phyloP scores from a whole-genome alignment of 768 basidiomycete genomes.

The Collybia nuda region DNA sequence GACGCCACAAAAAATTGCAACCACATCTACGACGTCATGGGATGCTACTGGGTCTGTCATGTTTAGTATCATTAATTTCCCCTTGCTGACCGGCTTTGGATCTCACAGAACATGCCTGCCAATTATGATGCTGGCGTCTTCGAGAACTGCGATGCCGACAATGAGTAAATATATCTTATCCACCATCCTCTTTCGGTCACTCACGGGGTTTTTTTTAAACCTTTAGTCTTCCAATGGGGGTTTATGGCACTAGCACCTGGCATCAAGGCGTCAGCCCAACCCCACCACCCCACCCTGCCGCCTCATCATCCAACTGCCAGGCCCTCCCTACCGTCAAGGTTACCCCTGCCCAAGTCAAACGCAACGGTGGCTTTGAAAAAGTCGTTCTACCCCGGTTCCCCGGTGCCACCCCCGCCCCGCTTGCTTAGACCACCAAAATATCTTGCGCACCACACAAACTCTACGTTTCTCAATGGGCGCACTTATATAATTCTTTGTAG shows the following conservation, averaged over 20 bases:
- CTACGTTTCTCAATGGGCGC: too few relatives aligned
- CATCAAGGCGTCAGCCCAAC: slow-evolving; percentile 60
- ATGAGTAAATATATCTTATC: slow-evolving; percentile 35
- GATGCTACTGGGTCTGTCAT: slow-evolving; percentile 46
- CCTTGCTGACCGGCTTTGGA: slow-evolving; percentile 8
- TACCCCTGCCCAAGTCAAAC: slow-evolving; percentile 21
- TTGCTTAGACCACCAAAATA: too few relatives aligned
- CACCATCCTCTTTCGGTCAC: neutral
- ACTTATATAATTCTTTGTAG: too few relatives aligned
- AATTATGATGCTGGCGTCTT: slow-evolving; percentile 60
- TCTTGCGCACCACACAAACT: too few relatives aligned
- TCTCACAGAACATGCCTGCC: slow-evolving; percentile 69
- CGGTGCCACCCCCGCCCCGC: neutral
- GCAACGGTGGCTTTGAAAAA: slow-evolving; percentile 11
- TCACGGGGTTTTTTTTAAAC: neutral
- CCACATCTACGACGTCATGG: slow-evolving; percentile 77
- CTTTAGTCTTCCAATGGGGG: slow-evolving; percentile 58
- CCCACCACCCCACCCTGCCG: slow-evolving; percentile 57
- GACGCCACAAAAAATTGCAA: slow-evolving; percentile 63
- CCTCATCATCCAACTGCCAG: slow-evolving; percentile 66
- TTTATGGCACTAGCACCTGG: slow-evolving; percentile 73
- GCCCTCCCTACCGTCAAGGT: slow-evolving; percentile 32
- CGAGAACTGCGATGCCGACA: slow-evolving; percentile 65
- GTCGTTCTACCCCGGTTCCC: neutral
- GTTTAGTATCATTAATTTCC: neutral